Evolutionary conservation across 441 rosid species (phyloP).

Genomic region (Pelargonium cotyledonis): DNA sequence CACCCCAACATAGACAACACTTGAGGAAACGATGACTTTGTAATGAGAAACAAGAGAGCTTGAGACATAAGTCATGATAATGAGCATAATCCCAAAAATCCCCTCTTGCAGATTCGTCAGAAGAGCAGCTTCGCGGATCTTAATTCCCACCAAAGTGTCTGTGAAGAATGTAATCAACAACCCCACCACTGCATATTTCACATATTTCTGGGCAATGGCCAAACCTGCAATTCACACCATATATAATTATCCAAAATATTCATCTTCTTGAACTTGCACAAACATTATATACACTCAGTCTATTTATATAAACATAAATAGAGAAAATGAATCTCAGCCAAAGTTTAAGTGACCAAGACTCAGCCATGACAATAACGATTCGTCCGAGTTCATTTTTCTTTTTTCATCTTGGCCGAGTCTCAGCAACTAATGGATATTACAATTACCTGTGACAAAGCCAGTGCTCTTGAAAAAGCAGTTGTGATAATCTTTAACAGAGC

Average conservation of each 20-base stretch:
- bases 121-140: neutral
- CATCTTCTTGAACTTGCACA: too few relatives aligned
- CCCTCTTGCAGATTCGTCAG: neutral
- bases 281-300: neutral
- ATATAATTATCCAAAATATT: neutral
- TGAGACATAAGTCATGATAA: constrained; percentile 3
- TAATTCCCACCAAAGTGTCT: constrained; percentile 3
- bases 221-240: neutral
- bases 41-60: neutral
- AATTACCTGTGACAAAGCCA: neutral
- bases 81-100: constrained; percentile 8
- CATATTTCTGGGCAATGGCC: constrained; percentile 4
- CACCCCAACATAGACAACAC: neutral
- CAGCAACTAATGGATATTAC: too few relatives aligned
- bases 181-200: constrained; percentile 1
- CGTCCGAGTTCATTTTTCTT: too few relatives aligned
- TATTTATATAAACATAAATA: too few relatives aligned
- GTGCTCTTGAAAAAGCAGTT: constrained; percentile 4
- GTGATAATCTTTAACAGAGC: neutral
- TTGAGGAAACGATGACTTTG: neutral
- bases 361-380: too few relatives aligned
- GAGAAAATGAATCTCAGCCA: too few relatives aligned
- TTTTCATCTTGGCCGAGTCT: too few relatives aligned
- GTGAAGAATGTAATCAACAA: constrained; percentile 2
- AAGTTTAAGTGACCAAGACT: too few relatives aligned